Percentiles rank a stretch among this genome's conserved stretches.
These are phyloP conservation scores for Leccinum angustisporum DNA, from an alignment of 1,284 basidiomycete genomes.

Conservation along the genomic window DNA sequence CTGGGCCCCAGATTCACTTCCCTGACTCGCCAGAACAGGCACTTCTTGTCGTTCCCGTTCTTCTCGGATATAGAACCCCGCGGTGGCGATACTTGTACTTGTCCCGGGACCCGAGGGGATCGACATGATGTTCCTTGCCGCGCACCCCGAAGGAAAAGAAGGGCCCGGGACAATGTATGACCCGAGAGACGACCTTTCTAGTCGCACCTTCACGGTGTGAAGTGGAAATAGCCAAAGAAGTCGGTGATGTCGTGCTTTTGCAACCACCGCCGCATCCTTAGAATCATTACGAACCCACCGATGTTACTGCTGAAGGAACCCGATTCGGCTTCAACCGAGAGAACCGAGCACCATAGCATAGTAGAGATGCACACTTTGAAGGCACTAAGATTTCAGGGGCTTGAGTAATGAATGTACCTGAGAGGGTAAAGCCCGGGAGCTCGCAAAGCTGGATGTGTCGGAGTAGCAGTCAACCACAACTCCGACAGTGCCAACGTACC, in stretches of 20 bases:
- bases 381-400: slow-evolving; percentile 2
- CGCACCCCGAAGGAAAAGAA: slow-evolving; percentile 7
- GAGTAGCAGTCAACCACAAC: neutral
- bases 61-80: slow-evolving; percentile 7
- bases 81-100: slow-evolving; percentile 7
- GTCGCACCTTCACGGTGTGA: slow-evolving; percentile 9
- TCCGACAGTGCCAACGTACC: neutral
- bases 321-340: slow-evolving; percentile 11
- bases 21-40: slow-evolving; percentile 11
- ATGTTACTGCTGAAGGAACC: slow-evolving; percentile 1
- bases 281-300: slow-evolving; percentile 14
- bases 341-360: slow-evolving; percentile 3
- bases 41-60: slow-evolving; percentile 5
- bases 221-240: slow-evolving; percentile 3
- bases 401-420: slow-evolving; percentile 4
- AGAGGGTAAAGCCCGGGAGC: neutral
- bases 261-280: slow-evolving; percentile 7
- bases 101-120: slow-evolving; percentile 9
- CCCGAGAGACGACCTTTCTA: slow-evolving; percentile 3
- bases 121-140: neutral
- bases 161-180: neutral
- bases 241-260: slow-evolving; percentile 10
- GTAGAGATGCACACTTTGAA: slow-evolving; percentile 7
- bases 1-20: slow-evolving; percentile 4
- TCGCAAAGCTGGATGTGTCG: neutral